Conservation (phyloP, 495 filamentous ascomycete species). For the Pseudomonodictys pantanalensis region DNA sequence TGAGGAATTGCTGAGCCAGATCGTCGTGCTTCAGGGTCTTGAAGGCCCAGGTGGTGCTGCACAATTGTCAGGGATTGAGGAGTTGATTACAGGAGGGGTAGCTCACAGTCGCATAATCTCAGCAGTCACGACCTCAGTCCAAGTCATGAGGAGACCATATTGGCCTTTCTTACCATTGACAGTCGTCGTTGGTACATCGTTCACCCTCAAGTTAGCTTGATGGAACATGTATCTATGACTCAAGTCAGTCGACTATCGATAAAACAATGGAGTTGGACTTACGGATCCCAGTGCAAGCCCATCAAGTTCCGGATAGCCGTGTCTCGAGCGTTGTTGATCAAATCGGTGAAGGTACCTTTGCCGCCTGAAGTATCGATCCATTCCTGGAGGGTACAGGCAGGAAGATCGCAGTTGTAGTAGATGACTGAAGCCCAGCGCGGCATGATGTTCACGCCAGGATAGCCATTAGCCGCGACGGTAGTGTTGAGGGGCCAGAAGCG, state of each 20-base stretch:
- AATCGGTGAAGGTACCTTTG: slow-evolving; percentile 48
- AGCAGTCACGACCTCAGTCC: slow-evolving; percentile 57
- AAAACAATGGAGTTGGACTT: slow-evolving; percentile 43
- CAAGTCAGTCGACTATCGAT: background rate
- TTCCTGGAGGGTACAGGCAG: slow-evolving; percentile 55
- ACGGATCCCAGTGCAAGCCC: slow-evolving; percentile 50
- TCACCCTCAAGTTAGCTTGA: slow-evolving; percentile 59
- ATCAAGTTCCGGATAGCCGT: slow-evolving; percentile 58
- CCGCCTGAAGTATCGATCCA: slow-evolving; percentile 61
- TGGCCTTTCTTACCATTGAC: slow-evolving; percentile 51
- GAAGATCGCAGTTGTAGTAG: slow-evolving; percentile 62
- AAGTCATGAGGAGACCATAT: slow-evolving; percentile 58
- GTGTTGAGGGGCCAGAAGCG: slow-evolving; percentile 55
- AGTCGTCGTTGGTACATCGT: slow-evolving; percentile 47
- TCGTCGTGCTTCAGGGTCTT: slow-evolving; percentile 56
- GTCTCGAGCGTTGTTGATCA: slow-evolving; percentile 50
- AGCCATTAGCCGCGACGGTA: slow-evolving; percentile 51
- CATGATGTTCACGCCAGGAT: slow-evolving; percentile 56
- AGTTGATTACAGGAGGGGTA: background rate
- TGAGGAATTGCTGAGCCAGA: slow-evolving; percentile 52
- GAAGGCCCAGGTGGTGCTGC: slow-evolving; percentile 54
- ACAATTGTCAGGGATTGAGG: background rate
- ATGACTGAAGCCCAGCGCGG: slow-evolving; percentile 62
- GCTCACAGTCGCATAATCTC: slow-evolving; percentile 54
- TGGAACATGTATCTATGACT: slow-evolving; percentile 49